Evolutionary conservation across 202 grass and related monocot species (phyloP).

Genomic region (Cymbopogon flexuosus): DNA sequence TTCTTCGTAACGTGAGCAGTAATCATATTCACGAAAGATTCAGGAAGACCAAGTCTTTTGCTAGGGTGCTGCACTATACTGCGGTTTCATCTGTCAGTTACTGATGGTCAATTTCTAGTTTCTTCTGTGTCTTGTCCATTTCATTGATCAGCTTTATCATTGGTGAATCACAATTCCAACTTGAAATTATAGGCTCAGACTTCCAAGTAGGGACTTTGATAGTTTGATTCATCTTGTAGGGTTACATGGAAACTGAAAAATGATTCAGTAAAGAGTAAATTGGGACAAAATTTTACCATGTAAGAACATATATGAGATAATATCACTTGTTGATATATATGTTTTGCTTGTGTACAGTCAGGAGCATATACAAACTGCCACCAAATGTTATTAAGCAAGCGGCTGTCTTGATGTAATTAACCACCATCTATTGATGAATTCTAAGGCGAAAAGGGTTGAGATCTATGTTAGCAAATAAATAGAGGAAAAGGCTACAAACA

Average conservation of each 20-base stretch:
- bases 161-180: not conserved
- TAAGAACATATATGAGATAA: not conserved
- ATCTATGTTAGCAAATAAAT: not conserved
- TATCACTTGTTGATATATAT: not conserved
- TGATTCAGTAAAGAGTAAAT: not conserved
- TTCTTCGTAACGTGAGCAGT: conserved; percentile 25
- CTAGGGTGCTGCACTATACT: not conserved
- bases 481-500: not conserved
- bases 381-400: not conserved
- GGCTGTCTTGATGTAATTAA: not conserved
- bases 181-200: not conserved
- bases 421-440: not conserved
- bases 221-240: not conserved
- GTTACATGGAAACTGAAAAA: not conserved
- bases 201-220: not conserved
- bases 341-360: not conserved
- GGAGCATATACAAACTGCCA: not conserved
- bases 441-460: not conserved
- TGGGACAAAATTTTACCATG: not conserved
- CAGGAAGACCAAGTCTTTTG: not conserved
- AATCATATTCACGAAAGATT: conserved; percentile 7
- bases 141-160: not conserved
- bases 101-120: conserved; percentile 1
- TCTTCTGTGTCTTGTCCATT: not conserved
- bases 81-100: not conserved